Base-by-base conservation (phyloP, 2,329 filamentous ascomycete genomes). In the Coleophoma cylindrospora region DNA sequence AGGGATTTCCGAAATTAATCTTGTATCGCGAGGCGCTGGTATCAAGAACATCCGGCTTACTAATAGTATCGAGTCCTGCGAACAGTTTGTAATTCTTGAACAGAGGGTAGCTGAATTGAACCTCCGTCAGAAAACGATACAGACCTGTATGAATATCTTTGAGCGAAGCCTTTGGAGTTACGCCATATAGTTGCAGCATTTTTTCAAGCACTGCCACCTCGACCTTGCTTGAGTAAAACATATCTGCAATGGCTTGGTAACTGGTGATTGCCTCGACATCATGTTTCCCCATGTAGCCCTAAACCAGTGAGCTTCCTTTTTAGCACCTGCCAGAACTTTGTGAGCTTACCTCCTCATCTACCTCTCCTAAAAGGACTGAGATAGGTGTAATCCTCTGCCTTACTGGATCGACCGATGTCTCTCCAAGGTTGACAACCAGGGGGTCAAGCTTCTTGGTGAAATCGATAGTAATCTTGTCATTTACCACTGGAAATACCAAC, bases 1-100 rank as follows among this genome's bases (percentile, higher is more conserved):
- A 52, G 6, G 50, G 50, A 43, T 52, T 52, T 9, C 50, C 50
- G n/a, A 46, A 52, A 9, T 47, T 45, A 17, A 47, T 32, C 21
- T 46, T 52, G 37, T 49, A 52, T 5, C 41, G 32, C 33, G 27
- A 17, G 3, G 45, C 38, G 12, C n/a, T 32, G 4, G 43, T 47
- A 14, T 4, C 21, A 27, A 36, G 37, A 33, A 43, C 11, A 43
- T 32, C 27, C 21, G 34, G n/a, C 32, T 40, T 40, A 4, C 22
- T 21, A 12, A 19, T 43, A 15, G 38, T 12, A 33, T 34, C 15
- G 6, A 10, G 11, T 43, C 15, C 6, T 22, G 38, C 6, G 14
- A 50, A 43, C 17, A 47, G 32, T 5, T 34, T 43, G 11, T 33
- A 11, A 2, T 36, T 17, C 2, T 15, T 27, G 19, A 15, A 50